A percentile compares a stretch with the other conserved stretches of the same genome.
These are phyloP conservation scores for Trichoderma hamatum DNA, from an alignment of 2,329 filamentous ascomycete species.

Conservation along the genomic window DNA sequence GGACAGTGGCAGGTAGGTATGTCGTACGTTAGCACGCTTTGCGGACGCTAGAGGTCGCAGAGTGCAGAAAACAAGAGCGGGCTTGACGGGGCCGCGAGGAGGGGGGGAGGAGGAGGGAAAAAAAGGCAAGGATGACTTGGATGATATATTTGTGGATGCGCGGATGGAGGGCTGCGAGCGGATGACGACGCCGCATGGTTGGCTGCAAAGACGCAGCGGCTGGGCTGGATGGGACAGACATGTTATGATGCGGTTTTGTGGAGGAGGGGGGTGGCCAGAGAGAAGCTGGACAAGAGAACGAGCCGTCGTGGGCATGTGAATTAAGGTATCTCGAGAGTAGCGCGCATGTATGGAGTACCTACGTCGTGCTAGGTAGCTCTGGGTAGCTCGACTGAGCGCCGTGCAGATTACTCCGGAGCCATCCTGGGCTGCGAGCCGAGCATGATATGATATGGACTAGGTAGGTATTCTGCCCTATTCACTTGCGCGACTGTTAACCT, in stretches of 20 bases:
- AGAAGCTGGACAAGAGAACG: not conserved
- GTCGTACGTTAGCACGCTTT: constrained; percentile 27
- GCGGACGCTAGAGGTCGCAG: constrained; percentile 24
- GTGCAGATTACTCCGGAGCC: not conserved
- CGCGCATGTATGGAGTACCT: constrained; percentile 3
- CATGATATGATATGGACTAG: no score
- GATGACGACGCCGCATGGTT: constrained; percentile 43
- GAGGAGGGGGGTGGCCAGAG: not conserved
- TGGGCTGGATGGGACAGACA: constrained; percentile 3
- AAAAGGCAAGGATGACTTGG: constrained; percentile 1
- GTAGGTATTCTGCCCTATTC: no score
- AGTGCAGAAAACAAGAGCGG: constrained; percentile 18
- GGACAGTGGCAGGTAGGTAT: constrained; percentile 27
- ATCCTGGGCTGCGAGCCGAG: not conserved
- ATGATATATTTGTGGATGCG: constrained; percentile 32
- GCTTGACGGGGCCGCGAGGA: constrained; percentile 17
- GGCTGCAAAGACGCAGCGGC: constrained; percentile 38
- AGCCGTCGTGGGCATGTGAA: not conserved
- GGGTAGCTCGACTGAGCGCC: not conserved
- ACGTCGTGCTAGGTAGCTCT: not conserved
- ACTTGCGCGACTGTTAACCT: not conserved
- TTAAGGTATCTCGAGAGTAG: not conserved
- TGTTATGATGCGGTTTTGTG: not conserved
- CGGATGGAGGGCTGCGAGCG: constrained; percentile 34
- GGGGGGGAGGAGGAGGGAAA: constrained; percentile 14